A percentile compares a stretch with the other conserved stretches of the same genome.
Conservation (phyloP, 495 filamentous ascomycete species). For the Terfezia claveryi region DNA sequence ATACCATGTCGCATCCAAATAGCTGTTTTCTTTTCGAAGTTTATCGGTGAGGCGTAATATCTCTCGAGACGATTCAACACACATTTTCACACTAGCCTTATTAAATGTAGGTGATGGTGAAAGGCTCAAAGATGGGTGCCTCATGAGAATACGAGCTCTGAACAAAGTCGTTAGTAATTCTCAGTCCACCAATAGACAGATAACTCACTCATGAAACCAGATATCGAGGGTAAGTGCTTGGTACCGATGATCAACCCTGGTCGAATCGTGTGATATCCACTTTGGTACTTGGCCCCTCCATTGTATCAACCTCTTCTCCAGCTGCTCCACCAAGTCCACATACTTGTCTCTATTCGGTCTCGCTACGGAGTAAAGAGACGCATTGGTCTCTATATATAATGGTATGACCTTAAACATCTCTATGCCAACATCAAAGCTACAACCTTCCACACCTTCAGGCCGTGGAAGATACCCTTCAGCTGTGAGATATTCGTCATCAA, state of each 20-base stretch:
- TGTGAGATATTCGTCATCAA: conserved; percentile 37
- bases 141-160: conserved; percentile 26
- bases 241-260: conserved; percentile 29
- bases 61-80: conserved; percentile 39
- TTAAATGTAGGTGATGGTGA: conserved; percentile 37
- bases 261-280: conserved; percentile 21
- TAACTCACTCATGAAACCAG: conserved; percentile 24
- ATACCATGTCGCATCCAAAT: conserved; percentile 68
- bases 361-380: conserved; percentile 42
- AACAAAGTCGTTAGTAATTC: too few species aligned
- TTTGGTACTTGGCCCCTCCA: conserved; percentile 36
- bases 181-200: too few species aligned
- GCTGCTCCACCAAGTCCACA: conserved; percentile 32
- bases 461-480: conserved; percentile 27
- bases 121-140: conserved; percentile 49
- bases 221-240: conserved; percentile 27
- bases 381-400: conserved; percentile 47
- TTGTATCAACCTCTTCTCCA: conserved; percentile 37
- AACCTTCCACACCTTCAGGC: conserved; percentile 33
- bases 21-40: conserved; percentile 35
- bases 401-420: conserved; percentile 35
- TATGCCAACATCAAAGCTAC: conserved; percentile 41
- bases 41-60: conserved; percentile 38
- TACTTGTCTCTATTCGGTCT: conserved; percentile 35
- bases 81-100: conserved; percentile 42